phyloP scores from a whole-genome alignment of 164 flowering plant genomes.

The Magnolia changhungtana region DNA sequence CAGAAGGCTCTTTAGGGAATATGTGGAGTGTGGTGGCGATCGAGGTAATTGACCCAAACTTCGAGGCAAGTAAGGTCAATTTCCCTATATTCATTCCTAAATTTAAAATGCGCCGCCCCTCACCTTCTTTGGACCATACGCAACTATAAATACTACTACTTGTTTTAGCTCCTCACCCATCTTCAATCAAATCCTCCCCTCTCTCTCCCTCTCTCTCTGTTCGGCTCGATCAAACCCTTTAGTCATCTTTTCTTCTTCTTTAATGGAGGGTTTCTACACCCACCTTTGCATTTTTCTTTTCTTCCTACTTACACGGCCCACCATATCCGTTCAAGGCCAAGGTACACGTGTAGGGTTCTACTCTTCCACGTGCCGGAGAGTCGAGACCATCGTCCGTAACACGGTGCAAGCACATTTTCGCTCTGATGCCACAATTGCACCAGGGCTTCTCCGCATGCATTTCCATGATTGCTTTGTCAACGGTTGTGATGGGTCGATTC shows the following conservation, averaged over 20 bases:
- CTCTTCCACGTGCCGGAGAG: constrained; percentile 35
- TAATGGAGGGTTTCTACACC: neutral
- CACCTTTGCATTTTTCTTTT: neutral
- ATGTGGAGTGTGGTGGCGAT: no score
- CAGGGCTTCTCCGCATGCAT: constrained; percentile 53
- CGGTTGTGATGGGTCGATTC: constrained; percentile 69
- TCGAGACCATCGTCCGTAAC: constrained; percentile 37
- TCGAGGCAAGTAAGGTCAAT: no score
- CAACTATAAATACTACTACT: neutral
- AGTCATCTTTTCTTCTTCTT: neutral
- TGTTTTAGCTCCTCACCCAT: neutral
- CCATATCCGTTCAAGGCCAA: constrained; percentile 22
- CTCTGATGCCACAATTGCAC: constrained; percentile 36
- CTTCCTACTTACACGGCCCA: neutral
- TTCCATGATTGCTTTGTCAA: constrained; percentile 71
- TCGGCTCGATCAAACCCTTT: neutral
- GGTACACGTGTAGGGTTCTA: constrained; percentile 49
- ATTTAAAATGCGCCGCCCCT: neutral
- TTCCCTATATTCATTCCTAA: no score
- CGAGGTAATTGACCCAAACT: no score
- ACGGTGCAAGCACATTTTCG: constrained; percentile 31
- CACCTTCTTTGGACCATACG: neutral
- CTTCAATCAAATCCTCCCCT: neutral
- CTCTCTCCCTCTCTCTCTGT: no score
- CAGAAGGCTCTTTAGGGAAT: no score